A percentile compares a stretch with the other conserved stretches of the same genome.
Evolutionary conservation across 2,329 filamentous ascomycete species (phyloP).

Genomic region (Sclerotinia borealis): DNA sequence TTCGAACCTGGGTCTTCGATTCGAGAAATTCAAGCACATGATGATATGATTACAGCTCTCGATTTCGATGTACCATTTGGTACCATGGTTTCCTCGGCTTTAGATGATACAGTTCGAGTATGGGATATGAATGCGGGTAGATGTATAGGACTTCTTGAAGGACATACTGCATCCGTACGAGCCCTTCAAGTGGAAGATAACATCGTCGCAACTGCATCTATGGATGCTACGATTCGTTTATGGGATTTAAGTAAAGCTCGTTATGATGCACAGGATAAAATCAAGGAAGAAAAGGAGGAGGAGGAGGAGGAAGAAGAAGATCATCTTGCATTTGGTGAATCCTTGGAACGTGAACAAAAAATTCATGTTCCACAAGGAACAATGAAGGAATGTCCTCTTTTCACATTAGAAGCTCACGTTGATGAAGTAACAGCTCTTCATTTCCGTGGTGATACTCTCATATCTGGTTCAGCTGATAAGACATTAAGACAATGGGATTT

Average conservation of each 20-base stretch:
- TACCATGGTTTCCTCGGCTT: constrained; percentile 82
- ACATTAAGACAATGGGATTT: constrained; percentile 97
- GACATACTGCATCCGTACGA: constrained; percentile 89
- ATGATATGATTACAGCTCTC: constrained; percentile 78
- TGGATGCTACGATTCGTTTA: constrained; percentile 87
- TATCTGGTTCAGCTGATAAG: constrained; percentile 96
- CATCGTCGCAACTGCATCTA: constrained; percentile 86
- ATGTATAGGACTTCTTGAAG: constrained; percentile 86
- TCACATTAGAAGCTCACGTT: constrained; percentile 81
- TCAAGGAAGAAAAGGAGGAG: constrained; percentile 50
- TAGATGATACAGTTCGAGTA: constrained; percentile 90
- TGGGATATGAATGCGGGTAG: constrained; percentile 94
- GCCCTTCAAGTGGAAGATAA: constrained; percentile 93
- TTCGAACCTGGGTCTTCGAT: constrained; percentile 86
- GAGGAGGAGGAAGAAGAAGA: constrained; percentile 52
- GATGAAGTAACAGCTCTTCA: constrained; percentile 92
- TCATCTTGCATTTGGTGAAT: constrained; percentile 66
- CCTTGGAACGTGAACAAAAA: constrained; percentile 63
- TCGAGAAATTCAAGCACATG: constrained; percentile 81
- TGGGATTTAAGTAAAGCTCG: constrained; percentile 92
- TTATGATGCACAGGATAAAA: constrained; percentile 60
- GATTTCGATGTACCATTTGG: constrained; percentile 98
- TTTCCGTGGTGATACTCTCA: constrained; percentile 81
- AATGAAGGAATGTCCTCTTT: constrained; percentile 86
- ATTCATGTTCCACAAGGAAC: constrained; percentile 69